Base-by-base conservation (phyloP, 257 asterid species). In the Anisodus acutangulus region DNA sequence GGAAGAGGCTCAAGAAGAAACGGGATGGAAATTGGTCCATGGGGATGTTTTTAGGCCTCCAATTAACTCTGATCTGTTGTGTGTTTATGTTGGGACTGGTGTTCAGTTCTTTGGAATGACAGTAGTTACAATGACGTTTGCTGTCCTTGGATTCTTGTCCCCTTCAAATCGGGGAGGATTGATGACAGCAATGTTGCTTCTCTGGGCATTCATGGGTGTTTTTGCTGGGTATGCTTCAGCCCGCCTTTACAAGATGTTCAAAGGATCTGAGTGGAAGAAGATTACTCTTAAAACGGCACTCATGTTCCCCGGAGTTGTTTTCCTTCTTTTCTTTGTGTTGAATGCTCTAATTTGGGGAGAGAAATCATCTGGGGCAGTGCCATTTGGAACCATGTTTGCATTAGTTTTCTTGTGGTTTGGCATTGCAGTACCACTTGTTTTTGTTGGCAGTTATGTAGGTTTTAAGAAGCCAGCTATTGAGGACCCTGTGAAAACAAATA, bases 21-120 rank as follows among this genome's bases (percentile, higher is more conserved):
- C 98, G 1, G 98, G 98, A n/a, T 95, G 98, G 98, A 95, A 95
- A 88, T 84, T 95, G 86, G 97, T 95, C 78, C 98, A 95, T 39
- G 98, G 97, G 83, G 98, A 93, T 85, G 95, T 95, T 83, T 95
- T 95, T 88, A 89, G 98, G 87, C 91, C 98, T 82, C 98, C 98
- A 82, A 83, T 87, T 35, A 93, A 93, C 92, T 91, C 98, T 8
- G 95, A 93, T 84, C 84, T 92, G 87, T 92, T 95, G 54, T 95
- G 98, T 64, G 93, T 95, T 49, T 90, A 90, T 85, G 98, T 93
- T 8, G 98, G 98, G n/a, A 93, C 97, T 12, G 97, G 98, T 78
- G 94, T 94, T 78, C 98, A 92, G 85, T 93, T 92, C 89, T 88
- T 89, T 6, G 98, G 98, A 41, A 94, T 94, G 98, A 88, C 91